Base-by-base conservation (phyloP, 495 filamentous ascomycete species). In the Gamarada debralockiae region DNA sequence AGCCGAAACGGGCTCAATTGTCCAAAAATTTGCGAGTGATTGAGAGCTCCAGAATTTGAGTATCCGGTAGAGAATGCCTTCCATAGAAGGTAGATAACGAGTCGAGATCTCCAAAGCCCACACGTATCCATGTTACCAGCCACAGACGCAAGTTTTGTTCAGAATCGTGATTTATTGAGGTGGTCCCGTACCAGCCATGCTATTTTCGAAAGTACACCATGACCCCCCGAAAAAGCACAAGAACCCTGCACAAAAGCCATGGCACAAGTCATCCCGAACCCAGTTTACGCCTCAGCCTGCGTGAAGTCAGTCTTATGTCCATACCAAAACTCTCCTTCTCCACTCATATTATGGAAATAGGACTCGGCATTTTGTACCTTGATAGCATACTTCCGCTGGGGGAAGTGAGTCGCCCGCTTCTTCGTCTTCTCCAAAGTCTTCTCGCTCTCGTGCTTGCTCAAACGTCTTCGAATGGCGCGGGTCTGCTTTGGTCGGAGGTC, bases 401-500 rank as follows among this genome's bases (percentile, higher is more conserved):
- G 93, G 83, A 98, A 99, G 80, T 99, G 95, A 63, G 79, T 84
- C 67, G 81, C 65, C 75, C 89, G 86, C 89, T 99, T 99, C 80
- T 85, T 85, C 73, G 90, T 85, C 82, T 92, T 92, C 76, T 90
- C 85, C 59, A 92, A 86, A 64, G 81, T 75, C 66, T 79, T 78
- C 63, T 82, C 77, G 57, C 83, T 80, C 78, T 99, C 95, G 78
- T 92, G 80, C 76, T 86, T 85, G 67, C 86, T 92, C 71, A 99
- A 81, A 61, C 88, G 79, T 73, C 93, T 86, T 62, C 93, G 88
- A 75, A 97, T 90, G 64, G 90, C 93, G 60, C 95, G 90, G 67
- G 93, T 99, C 77, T 88, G 81, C 86, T 97, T 96, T 68, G 90
- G 79, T 70, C 93, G 87, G 76, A 98, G 90, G 73, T 97, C 93